Evolutionary conservation across 768 basidiomycete genomes (phyloP), one percentile per base, ranked within the genome.

Genomic region (Podaxis mareebaensis): DNA sequence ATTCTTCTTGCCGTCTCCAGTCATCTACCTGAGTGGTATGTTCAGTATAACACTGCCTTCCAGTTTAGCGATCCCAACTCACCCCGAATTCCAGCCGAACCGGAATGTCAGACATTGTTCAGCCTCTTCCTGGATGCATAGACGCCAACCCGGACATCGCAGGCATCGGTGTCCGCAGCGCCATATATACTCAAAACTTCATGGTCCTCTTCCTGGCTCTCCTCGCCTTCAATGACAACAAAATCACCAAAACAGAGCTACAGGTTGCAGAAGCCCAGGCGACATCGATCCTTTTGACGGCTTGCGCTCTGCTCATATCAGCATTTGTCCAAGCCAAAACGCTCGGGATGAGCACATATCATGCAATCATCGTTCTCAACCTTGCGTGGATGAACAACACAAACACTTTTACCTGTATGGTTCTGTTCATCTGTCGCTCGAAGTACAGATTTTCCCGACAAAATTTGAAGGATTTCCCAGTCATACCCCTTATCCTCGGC

Each of bases 311-410:
- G 13, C 67, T 75, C 2, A 63, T 74, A 30, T 67, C 73, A 0
- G 65, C 71, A 3, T 63, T 72, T 28, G 64, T 72, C 8, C 64
- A 72, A 60, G 70, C 67, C 4, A 26, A n/a, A 36, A 66, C 65
- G 0, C 6, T 40, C 1, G 61, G 61, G 11, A 39, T 73, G 8
- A 53, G 67, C 4, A 66, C 56, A 28, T 71, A 66, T 60, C 69
- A 73, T 57, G 67, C 60, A 4, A 61, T 46, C 40, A 65, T 74
- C 54, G 60, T 75, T 20, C 71, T 74, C 52, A 66, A 65, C 51
- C 64, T 71, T 28, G 68, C 68, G 58, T 75, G 73, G 71, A 70
- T 70, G 66, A 71, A 69, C 54, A 71, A 70, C 49, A 71, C 68
- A 5, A 72, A 67, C 42, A 42, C 66, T 6, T 63, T 63, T 36